Base-by-base conservation (phyloP, 2,329 filamentous ascomycete species). In the Penicillium brasilianum region DNA sequence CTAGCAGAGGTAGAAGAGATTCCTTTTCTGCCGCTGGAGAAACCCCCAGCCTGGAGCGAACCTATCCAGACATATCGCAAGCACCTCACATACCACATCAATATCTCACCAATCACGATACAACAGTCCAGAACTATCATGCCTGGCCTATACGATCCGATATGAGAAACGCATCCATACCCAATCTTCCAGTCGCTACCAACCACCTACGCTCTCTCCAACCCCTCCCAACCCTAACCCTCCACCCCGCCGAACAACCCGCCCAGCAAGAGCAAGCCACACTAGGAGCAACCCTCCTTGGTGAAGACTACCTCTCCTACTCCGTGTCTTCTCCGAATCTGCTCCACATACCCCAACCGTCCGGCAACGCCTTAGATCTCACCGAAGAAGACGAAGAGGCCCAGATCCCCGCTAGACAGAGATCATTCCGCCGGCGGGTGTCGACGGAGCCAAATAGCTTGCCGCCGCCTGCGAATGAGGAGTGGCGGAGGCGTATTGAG, bases 401-500 rank as follows among this genome's bases (percentile, higher is more conserved):
- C n/a, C 57, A 69, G 34, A 66, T 62, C 59, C 41, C 69, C 41
- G 56, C 61, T 44, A 59, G 63, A 44, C 69, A 68, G 34, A 52
- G 62, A 16, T 66, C 65, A 20, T 69, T 69, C 46, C 68, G 69
- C 22, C 70, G 72, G 18, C 69, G 74, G 10, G 74, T 71, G 10
- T 75, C 72, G 13, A 76, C 74, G 0, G 74, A 76, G 37, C 74
- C 74, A 1, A 71, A 68, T 8, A 71, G 69, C 49, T 69, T 73
- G 30, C 65, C 66, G 20, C 69, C 71, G 16, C 69, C 72, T 3
- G 64, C 66, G 20, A 72, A 72, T 43, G 73, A 77, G 58, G 74
- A 74, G 57, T 76, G 76, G 76, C 70, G 76, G 55, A 66, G 70
- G 14, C 72, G 76, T 22, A 77, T 78, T 57, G 73, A 76, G 48